Evolutionary conservation across 176 grass and related monocot genomes (phyloP), one percentile per base, ranked within the genome.

Genomic region (Eragrostis nindensis): DNA sequence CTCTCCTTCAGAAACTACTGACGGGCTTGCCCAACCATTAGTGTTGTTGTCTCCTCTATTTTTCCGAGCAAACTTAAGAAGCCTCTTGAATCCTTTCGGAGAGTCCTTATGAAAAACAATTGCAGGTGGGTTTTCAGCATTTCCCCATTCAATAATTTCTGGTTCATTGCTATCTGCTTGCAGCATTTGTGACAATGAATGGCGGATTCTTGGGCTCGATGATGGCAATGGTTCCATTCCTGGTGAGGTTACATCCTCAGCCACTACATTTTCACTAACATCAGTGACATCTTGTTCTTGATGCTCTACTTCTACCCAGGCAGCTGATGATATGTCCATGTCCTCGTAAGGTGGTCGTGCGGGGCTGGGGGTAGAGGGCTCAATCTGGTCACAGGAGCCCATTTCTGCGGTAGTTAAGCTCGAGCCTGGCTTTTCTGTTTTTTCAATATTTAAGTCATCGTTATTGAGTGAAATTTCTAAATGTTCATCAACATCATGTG

Each of bases 151-250:
- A 30, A 99, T 91, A 62, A 92, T 93, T 89, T 99, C 97, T 11
- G 93, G 91, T 84, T 99, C 97, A 73, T 87, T 92, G 77, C 80
- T 88, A 78, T 99, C 97, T 79, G 93, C 93, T 96, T 99, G 97
- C 72, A 99, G 78, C 97, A 99, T 99, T 90, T 99, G 97, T 56
- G 97, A 99, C 76, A 99, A 84, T 22, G 97, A 99, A 84, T 99
- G 91, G 32, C 83, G 90, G 68, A 99, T 84, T 73, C 88, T 94
- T 14, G 97, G 93, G 73, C 97, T 99, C 81, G 93, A 90, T 54
- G 89, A 91, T 84, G 81, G 73, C 29, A 84, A 49, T 57, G 88
- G 84, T 79, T 49, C 87, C 74, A 88, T 84, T 50, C 61, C 80
- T 79, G 74, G 79, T 15, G 90, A 83, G 70, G 74, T 85, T 44